Base-by-base conservation (phyloP, 2,329 filamentous ascomycete species). In the Ophidiomyces ophidiicola region DNA sequence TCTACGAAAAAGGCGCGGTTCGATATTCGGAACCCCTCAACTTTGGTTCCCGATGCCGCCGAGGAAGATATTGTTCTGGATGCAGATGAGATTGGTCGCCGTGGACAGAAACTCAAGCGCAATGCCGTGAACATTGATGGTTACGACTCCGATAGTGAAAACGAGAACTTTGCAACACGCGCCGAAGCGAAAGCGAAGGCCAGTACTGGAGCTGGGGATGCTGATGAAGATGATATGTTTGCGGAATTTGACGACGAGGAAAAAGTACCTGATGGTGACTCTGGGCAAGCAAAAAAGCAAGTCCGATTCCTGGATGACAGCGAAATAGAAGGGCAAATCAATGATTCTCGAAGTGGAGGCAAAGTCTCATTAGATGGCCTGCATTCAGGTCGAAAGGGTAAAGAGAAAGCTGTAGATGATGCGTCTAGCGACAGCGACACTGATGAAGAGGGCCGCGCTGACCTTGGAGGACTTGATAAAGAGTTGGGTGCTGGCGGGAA, bases 51-150 rank as follows among this genome's bases (percentile, higher is more conserved):
- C 1, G 85, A 92, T 56, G 81, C 77, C 1, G 72, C 74, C 2
- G 80, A 83, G 46, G 76, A 86, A 50, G 43, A 47, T 24, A 75
- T 76, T 0, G 73, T 88, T 19, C 73, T 98, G 6, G 84, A 93
- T 36, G 85, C 87, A 15, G 90, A 96, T 55, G 87, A 94, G 26
- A 94, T 96, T 48, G 86, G 87, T 11, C 72, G 72, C 37, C 71
- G 76, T 12, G 75, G 75, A 1, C 72, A 75, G 21, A 73, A 77
- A 28, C 83, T 85, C 0, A 94, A 94, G 59, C 83, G 90, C 46
- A 88, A 88, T 49, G 90, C 88, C 0, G 83, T 98, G 40, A 94
- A 96, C 54, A 77, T 98, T 28, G 90, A 96, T 54, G 90, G 90
- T 36, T 98, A 96, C 63, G 88, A 96, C 50, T 90, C 82, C 6